Base-by-base conservation (phyloP, 2,329 filamentous ascomycete species). In the Microcera coccophila region DNA sequence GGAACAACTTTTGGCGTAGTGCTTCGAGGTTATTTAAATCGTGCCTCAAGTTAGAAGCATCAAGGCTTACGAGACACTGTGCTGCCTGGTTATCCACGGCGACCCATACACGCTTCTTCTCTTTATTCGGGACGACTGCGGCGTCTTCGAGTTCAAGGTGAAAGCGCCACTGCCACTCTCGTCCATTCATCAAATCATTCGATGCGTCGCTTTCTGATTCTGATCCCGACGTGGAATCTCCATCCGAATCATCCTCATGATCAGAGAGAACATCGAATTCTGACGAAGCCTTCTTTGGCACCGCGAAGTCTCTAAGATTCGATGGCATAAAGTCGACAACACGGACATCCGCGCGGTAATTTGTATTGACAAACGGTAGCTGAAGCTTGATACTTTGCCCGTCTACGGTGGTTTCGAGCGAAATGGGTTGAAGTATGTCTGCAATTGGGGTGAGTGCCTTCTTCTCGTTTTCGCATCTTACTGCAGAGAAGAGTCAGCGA, bases 151-250 rank as follows among this genome's bases (percentile, higher is more conserved):
- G 77, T 11, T 85, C 73, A 18, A 97, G 73, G 17, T 78, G 79
- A 64, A 96, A 96, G 12, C 79, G 76, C 90, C 90, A 96, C 62
- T 93, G 82, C 86, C 88, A 95, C 7, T 62, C 58, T 11, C 44
- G 45, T 18, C 52, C 60, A 9, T 20, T 29, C 5, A 60, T 34
- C n/a, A 56, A 60, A 4, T 52, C 51, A 19, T 57, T 45, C 11
- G 59, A 42, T 4, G 44, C 57, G 35, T 45, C 50, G 12, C 39
- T 29, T 5, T 62, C 57, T 16, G 58, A 55, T 14, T 62, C 62
- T 4, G 52, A 47, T 4, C 44, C 53, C 3, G 48, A 50, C 4
- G 36, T 45, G 16, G 43, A 36, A 3, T 43, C 48, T 4, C 44
- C 36, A 12, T 54, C 55, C 2, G 51, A 54, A 7, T 62, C 61